Base-by-base conservation (phyloP, 1,284 basidiomycete genomes). In the Mycena sp. region DNA sequence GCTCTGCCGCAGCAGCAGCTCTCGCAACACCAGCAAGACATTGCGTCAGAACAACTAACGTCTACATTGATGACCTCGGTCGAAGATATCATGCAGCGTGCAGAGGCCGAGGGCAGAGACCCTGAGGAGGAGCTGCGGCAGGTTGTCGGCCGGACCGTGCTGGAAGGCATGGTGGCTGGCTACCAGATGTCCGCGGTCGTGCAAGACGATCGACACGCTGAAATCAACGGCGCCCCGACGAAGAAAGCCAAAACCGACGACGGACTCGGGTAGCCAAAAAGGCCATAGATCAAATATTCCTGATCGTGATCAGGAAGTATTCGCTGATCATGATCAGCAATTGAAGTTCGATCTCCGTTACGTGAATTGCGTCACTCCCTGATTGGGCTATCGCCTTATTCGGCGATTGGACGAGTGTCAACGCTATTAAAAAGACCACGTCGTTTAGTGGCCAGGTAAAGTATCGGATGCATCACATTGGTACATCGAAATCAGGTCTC, bases 1-100 rank as follows among this genome's bases (percentile, higher is more conserved):
- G 69, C 49, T 28, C 9, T 59, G 16, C 62, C 54, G 37, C 62
- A 64, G 57, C 65, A 61, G 38, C 62, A 64, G 58, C 87, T 84
- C 2, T 91, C 90, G 4, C 87, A 91, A 72, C 84, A 91, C 67
- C 82, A 85, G 16, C 87, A 93, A 72, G 86, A 95, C 65, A 75
- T 79, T 38, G 87, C 86, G 37, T 89, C 92, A 10, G 87, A 92
- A 69, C 76, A 80, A 32, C 84, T 95, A 67, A 92, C 94, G 4
- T 81, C 86, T 41, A 82, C 82, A 10, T 81, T 96, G 57, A 84
- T 96, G 77, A 76, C 80, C 43, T 85, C 86, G 37, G 88, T 91
- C 30, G 82, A 87, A 66, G 82, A 83, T 51, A 90, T 93, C 73
- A 87, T 91, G 81, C 76, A 83, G 68, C 85, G 85, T 49, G 86